Evolutionary conservation across 2,329 filamentous ascomycete genomes (phyloP), one percentile per base, ranked within the genome.

Genomic region (Trichoderma pleuroti): DNA sequence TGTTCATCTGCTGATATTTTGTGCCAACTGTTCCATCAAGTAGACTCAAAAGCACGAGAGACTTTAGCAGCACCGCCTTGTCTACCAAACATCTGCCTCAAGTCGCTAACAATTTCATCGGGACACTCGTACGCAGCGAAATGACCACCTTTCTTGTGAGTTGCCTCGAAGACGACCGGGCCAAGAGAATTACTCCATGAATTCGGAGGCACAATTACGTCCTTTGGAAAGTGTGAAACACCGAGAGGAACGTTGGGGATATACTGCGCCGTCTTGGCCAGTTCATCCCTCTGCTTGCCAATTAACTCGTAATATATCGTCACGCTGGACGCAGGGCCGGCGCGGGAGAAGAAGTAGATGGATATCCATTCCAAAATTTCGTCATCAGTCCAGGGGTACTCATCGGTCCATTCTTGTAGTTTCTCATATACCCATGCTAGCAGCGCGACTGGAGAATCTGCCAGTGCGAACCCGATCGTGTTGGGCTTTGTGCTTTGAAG

Each of bases 381-480:
- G 68, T 94, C 91, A 72, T 93, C 90, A 0, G 88, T 91, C 92
- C 92, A 94, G 0, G 86, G 82, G 76, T 93, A 93, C 1, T 75
- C 75, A 75, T 94, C 92, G 0, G 89, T 90, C 92, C 92, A 95
- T 74, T 92, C 90, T 74, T 91, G 88, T 46, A 95, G 81, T 77
- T 95, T 95, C 80, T 95, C 93, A 74, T 92, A 92, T 39, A 95
- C 89, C 93, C 93, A 96, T 0, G 91, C 88, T 1, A 95, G 82
- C 4, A 93, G 81, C 0, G 86, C 91, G 0, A 92, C 86, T 0
- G 92, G 93, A 8, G 86, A 90, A 77, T 94, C 92, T 0, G 87
- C 84, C 4, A 94, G 83, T 0, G 84, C 88, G 75, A 92, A 93
- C 0, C 90, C 90, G 0, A 94, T 77, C 0, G 92, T 95, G 65